Conservation (phyloP, 768 basidiomycete species). For the Lactarius psammicola region DNA sequence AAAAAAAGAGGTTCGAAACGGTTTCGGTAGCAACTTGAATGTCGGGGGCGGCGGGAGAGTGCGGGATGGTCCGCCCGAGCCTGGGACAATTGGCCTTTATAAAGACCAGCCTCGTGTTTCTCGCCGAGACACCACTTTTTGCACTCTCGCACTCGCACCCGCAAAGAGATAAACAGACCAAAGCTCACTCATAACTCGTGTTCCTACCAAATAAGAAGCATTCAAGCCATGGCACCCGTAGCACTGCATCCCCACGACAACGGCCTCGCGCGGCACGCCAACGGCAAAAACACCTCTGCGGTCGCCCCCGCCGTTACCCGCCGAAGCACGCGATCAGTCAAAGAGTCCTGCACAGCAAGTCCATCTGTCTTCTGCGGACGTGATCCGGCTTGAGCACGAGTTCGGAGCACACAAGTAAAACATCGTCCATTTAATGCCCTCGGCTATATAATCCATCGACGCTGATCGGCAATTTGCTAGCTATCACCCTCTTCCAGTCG, state of each 20-base stretch:
- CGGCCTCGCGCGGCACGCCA: slow-evolving; percentile 14
- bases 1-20: background rate
- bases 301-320: background rate
- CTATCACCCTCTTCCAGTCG: slow-evolving; percentile 93
- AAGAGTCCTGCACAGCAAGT: slow-evolving; percentile 1
- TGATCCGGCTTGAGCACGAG: slow-evolving; percentile 79
- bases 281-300: slow-evolving; percentile 25
- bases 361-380: slow-evolving; percentile 56
- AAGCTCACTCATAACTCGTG: background rate
- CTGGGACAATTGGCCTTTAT: background rate
- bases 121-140: background rate
- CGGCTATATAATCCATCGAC: background rate
- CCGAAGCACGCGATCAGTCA: slow-evolving; percentile 12
- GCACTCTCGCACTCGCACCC: background rate
- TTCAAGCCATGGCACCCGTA: slow-evolving; percentile 22
- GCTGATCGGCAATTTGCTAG: slow-evolving; percentile 43
- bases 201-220: background rate
- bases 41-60: background rate
- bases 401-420: slow-evolving; percentile 89
- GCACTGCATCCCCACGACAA: slow-evolving; percentile 18
- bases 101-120: background rate
- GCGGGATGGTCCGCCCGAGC: slow-evolving; percentile 1
- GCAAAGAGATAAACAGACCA: background rate
- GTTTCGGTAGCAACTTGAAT: too few relatives aligned
- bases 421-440: slow-evolving; percentile 1